Evolutionary conservation across 2,329 filamentous ascomycete genomes (phyloP).

Genomic region (Didymella pomorum): DNA sequence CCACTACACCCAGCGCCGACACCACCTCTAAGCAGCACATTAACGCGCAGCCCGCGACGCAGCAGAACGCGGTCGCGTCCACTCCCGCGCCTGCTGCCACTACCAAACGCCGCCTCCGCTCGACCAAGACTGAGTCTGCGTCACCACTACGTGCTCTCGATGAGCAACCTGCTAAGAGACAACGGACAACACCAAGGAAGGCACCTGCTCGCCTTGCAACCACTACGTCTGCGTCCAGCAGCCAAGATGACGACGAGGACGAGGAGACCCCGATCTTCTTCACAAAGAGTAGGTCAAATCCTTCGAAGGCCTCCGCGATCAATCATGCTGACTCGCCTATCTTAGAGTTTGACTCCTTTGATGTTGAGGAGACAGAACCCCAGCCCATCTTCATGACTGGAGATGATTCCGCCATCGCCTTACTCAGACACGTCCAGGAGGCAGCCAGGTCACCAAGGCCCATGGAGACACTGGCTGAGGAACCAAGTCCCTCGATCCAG

Average conservation of each 20-base stretch:
- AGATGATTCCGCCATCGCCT: conserved; percentile 31
- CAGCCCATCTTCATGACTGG: conserved; percentile 25
- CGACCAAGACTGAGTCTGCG: conserved; percentile 21
- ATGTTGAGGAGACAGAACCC: conserved; percentile 15
- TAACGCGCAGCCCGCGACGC: conserved; percentile 10
- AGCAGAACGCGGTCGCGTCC: conserved; percentile 4
- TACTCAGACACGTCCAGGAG: conserved; percentile 34
- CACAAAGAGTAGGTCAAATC: conserved; percentile 27
- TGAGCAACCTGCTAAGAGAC: conserved; percentile 25
- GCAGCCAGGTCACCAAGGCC: conserved; percentile 16
- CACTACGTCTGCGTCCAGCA: conserved; percentile 11
- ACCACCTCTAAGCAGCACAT: background rate
- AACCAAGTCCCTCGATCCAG: background rate
- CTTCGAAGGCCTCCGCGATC: background rate
- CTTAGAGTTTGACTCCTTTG: conserved; percentile 33
- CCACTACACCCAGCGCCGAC: conserved; percentile 8
- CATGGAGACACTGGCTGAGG: background rate
- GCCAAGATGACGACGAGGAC: conserved; percentile 25
- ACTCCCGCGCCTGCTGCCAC: conserved; percentile 24
- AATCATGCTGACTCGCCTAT: conserved; percentile 23
- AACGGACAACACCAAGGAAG: conserved; percentile 14
- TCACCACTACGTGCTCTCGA: conserved; percentile 30
- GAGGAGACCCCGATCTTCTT: conserved; percentile 33
- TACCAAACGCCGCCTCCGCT: conserved; percentile 29
- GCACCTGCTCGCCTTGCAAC: conserved; percentile 8